Base-by-base conservation (phyloP, 139 green algal genomes). In the Limnomonas spitsbergensis region DNA sequence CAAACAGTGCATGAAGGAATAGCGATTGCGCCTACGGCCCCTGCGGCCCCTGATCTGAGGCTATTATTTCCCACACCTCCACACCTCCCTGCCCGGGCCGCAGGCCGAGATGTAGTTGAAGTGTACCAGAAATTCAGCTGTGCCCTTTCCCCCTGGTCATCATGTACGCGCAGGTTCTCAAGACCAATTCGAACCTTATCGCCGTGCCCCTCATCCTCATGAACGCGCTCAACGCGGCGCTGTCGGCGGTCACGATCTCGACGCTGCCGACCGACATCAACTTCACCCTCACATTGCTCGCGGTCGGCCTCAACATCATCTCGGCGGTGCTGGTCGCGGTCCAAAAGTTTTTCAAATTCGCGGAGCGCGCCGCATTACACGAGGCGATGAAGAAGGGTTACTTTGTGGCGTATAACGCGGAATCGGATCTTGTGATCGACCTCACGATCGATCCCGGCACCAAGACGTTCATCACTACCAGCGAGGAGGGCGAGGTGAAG, bases 401-500 rank as follows among this genome's bases (percentile, higher is more conserved):
- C 20, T 61, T 61, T 20, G 47, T 29, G 14, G 47, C 47, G 20
- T 61, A 61, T 20, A 61, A 61, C 20, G 14, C 47, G 20, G 47
- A 61, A 20, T 29, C 47, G 20, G 47, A 61, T 20, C 47, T 61
- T 14, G 47, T 61, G 47, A 61, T 61, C 20, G 47, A 61, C 47
- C 20, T 61, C 14, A 61, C 47, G 14, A 61, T 61, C 20, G 47
- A 61, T 61, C 47, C 47, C 20, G 47, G 47, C 14, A 61, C 47
- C 47, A 61, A 61, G 47, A 61, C 47, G 14, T 61, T 61, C 47
- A 61, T 61, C 47, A 61, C 47, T 20, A 61, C 47, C 20, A 61
- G 47, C 47, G 47, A 61, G 47, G 47, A 61, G 47, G 47, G 47
- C 14, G 47, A 61, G 47, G 47, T 61, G 47, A 61, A 61, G 47